Conservation (phyloP, 345 rosid genomes). For the Fremontodendron californicum region DNA sequence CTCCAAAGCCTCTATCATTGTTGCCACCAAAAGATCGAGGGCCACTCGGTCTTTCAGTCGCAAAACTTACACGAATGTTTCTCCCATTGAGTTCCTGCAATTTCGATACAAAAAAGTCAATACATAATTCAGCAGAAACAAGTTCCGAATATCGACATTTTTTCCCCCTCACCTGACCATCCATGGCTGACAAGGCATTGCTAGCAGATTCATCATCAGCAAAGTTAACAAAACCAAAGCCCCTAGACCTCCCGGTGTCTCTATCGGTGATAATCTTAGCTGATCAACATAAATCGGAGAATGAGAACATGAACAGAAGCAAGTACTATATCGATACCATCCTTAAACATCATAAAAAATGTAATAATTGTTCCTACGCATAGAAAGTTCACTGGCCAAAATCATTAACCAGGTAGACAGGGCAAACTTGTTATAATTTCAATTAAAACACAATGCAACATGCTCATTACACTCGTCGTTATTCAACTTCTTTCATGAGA, state of each 20-base stretch:
- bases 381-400: not conserved
- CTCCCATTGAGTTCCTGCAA: slow-evolving; percentile 57
- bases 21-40: slow-evolving; percentile 27
- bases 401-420: not conserved
- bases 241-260: slow-evolving; percentile 67
- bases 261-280: slow-evolving; percentile 59
- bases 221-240: slow-evolving; percentile 65
- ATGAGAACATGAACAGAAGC: not conserved
- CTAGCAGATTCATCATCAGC: slow-evolving; percentile 34
- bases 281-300: slow-evolving; percentile 19
- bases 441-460: not conserved
- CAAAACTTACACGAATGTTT: slow-evolving; percentile 51
- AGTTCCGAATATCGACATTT: not conserved
- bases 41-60: slow-evolving; percentile 36
- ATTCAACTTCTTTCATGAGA: not conserved
- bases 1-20: slow-evolving; percentile 19
- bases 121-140: not conserved
- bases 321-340: not conserved
- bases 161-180: slow-evolving; percentile 51
- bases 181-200: slow-evolving; percentile 56
- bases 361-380: not conserved
- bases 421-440: too few species aligned
- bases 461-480: not conserved
- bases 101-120: not conserved
- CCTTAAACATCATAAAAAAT: not conserved